Evolutionary conservation across 352 stramenopile genomes (phyloP), one percentile per base, ranked within the genome.

Genomic region (Blastocystis sp.): DNA sequence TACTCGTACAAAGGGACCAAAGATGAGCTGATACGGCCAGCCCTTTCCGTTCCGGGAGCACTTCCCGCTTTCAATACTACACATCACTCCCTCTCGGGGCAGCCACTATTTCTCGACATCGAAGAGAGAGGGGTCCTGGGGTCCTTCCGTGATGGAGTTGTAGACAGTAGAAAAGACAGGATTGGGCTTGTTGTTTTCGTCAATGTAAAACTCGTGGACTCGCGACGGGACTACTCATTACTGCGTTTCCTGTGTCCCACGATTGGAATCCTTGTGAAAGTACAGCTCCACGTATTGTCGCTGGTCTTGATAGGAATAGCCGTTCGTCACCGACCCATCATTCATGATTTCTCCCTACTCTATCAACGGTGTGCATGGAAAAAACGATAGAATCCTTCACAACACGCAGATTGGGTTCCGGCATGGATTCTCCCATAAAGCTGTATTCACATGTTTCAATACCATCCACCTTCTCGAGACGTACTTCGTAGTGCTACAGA

Each of bases 161-260:
- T 84, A 84, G 34, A 84, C 74, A 9, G 60, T 69, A 28, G 74
- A 84, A 70, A 84, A 84, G 14, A 84, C 74, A 9, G 74, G 74
- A 57, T 68, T 54, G 11, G 54, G 24, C 43, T 64, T 65, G n/a
- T 84, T 84, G 38, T 84, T 21, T 10, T 63, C 74, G 17, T n/a
- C 57, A 9, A 84, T 45, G 10, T 64, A 52, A 70, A 69, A 84
- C 74, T 84, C 74, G 21, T 68, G 21, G 2, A 70, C 52, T 43
- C 74, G 7, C 21, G 28, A 10, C 0, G 74, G 74, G 10, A 68
- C 74, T 84, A 84, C 7, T 40, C 19, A 24, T 42, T 34, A n/a
- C 28, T 34, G 45, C 21, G 21, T n/a, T n/a, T 4, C 0, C 9
- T 19, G 21, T 42, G 14, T 3, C 9, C 21, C 69, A 84, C 74